These are phyloP conservation scores for Rozella allomycis DNA, from an alignment of 371 early-diverging fungal genomes.

Conservation along the genomic window DNA sequence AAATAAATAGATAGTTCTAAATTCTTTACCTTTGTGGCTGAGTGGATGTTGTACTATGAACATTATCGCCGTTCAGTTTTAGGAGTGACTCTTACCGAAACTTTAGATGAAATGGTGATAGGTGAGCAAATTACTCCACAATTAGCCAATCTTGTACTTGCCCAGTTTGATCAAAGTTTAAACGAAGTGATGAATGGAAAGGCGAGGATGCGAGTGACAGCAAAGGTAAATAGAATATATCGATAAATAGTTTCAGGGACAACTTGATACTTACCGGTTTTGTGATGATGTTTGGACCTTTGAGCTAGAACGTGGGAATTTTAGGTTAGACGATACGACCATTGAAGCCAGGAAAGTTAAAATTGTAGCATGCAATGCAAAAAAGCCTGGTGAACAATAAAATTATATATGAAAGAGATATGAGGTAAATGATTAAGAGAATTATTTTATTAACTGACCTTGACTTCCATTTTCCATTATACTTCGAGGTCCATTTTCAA, in stretches of 20 bases:
- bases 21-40: too few species aligned
- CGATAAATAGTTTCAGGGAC: background rate
- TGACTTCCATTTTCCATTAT: too few species aligned
- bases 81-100: constrained; percentile 77
- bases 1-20: too few species aligned
- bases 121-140: constrained; percentile 80
- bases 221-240: constrained; percentile 28
- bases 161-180: constrained; percentile 45
- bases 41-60: constrained; percentile 31
- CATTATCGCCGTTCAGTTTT: constrained; percentile 47
- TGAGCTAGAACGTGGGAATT: constrained; percentile 57
- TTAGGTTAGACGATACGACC: constrained; percentile 61
- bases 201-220: constrained; percentile 38
- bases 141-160: constrained; percentile 70
- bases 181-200: constrained; percentile 41
- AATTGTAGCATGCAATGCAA: too few species aligned
- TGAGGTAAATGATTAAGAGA: too few species aligned
- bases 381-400: too few species aligned
- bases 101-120: constrained; percentile 79
- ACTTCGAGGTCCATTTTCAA: too few species aligned
- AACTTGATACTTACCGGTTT: constrained; percentile 3
- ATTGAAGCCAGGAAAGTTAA: constrained; percentile 66
- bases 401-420: too few species aligned
- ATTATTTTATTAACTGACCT: too few species aligned
- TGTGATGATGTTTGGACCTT: constrained; percentile 30